A percentile compares a stretch with the other conserved stretches of the same genome.
Evolutionary conservation across 306 rosid genomes (phyloP).

Genomic region (Purshia tridentata): DNA sequence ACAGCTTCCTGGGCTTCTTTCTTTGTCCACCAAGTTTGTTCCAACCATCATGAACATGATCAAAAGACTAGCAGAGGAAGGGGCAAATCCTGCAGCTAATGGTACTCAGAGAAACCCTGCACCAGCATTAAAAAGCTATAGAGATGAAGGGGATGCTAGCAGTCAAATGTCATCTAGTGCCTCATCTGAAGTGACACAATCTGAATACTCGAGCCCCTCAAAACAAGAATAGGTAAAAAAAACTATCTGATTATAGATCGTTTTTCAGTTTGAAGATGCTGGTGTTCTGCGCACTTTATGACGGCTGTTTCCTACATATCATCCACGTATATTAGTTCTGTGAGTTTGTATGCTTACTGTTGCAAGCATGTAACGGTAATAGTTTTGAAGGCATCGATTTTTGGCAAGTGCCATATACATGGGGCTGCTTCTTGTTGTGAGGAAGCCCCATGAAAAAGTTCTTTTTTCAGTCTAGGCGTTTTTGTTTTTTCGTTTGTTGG

Average conservation of each 20-base stretch:
- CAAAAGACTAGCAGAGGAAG: conserved; percentile 82
- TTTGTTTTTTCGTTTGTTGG: conserved; percentile 16
- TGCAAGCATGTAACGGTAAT: conserved; percentile 30
- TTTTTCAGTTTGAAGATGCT: conserved; percentile 36
- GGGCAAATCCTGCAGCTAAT: conserved; percentile 41
- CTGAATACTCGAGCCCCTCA: conserved; percentile 39
- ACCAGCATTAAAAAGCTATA: conserved; percentile 30
- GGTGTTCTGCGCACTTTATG: conserved; percentile 27
- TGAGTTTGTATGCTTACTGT: conserved; percentile 24
- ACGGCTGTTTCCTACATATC: conserved; percentile 21
- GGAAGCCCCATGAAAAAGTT: conserved; percentile 37
- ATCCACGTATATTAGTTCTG: conserved; percentile 17
- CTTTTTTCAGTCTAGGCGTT: conserved; percentile 29
- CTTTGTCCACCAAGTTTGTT: conserved; percentile 68
- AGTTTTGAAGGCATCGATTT: conserved; percentile 45
- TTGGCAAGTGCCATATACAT: conserved; percentile 39
- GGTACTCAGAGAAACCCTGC: conserved; percentile 48
- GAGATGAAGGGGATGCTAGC: conserved; percentile 38
- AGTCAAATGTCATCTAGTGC: conserved; percentile 47
- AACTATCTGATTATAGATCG: conserved; percentile 8
- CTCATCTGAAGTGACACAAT: conserved; percentile 65
- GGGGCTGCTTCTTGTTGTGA: conserved; percentile 38
- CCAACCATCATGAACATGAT: conserved; percentile 82
- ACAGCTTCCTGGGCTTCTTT: conserved; percentile 89
- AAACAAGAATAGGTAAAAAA: conserved; percentile 48